Base-by-base conservation (phyloP, 2,329 filamentous ascomycete species). In the Ascochyta clinopodiicola region DNA sequence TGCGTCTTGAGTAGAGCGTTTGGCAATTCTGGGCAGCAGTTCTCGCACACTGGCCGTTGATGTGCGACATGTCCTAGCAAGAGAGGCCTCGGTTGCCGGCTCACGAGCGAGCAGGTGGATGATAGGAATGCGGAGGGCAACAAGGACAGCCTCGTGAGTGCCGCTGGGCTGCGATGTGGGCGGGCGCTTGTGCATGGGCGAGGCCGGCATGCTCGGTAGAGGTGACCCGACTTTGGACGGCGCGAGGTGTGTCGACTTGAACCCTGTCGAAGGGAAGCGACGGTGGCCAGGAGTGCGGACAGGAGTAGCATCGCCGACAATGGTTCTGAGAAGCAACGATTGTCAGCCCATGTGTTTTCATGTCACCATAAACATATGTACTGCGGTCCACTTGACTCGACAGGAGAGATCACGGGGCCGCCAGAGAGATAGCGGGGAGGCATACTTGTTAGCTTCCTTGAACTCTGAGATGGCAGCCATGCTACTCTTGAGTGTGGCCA, bases 371-470 rank as follows among this genome's bases (percentile, higher is more conserved):
- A 29, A 24, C 51, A 31, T 37, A 42, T 27, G 27, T 45, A 46
- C 22, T 31, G 40, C 24, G 35, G 37, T 49, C 49, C 38, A 56
- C 34, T 51, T 49, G 53, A 59, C 58, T 55, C 37, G 57, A 64
- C 56, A 54, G 47, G 57, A 66, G 53, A 60, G 56, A 59, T 46
- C 25, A 35, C 32, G 32, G 61, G 60, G 54, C 61, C 64, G 60
- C 62, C 62, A 64, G 51, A 57, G 61, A 61, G 54, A 63, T 40
- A 68, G 66, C 64, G 56, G 69, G 66, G 64, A 70, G 62, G 71
- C 76, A 69, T 74, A 79, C 77, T 82, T 83, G 70, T 84, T 85
- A 34, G 84, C 84, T 71, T 86, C 81, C 73, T 86, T 86, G 61
- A 85, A 80, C 66, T 86, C 79, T 66, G 86, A 79, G 46, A 84